phyloP scores from a whole-genome alignment of 805 yeast genomes.

The Candida multigemmis region DNA sequence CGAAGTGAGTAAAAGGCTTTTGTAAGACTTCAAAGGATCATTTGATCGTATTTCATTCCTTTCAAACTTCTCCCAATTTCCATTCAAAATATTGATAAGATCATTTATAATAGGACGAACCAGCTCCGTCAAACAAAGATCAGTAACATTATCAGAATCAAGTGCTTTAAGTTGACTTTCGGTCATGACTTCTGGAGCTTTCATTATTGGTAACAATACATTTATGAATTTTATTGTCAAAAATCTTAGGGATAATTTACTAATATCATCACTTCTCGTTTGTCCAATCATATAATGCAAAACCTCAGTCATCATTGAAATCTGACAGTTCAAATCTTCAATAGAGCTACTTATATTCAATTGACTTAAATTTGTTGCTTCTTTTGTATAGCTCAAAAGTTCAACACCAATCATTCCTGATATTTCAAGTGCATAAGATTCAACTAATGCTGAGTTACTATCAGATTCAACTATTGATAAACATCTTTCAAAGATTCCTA shows the following conservation, averaged over 20 bases:
- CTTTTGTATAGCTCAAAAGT: background rate
- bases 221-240: constrained; percentile 7
- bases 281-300: constrained; percentile 7
- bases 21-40: constrained; percentile 8
- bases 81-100: background rate
- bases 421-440: constrained; percentile 47
- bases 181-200: constrained; percentile 1
- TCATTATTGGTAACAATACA: constrained; percentile 2
- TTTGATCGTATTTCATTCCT: background rate
- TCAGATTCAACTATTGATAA: constrained; percentile 30
- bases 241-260: constrained; percentile 6
- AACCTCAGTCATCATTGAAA: background rate
- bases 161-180: constrained; percentile 3
- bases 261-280: constrained; percentile 4
- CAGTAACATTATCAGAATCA: constrained; percentile 4
- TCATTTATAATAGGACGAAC: background rate
- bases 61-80: background rate
- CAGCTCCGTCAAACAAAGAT: background rate
- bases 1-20: constrained; percentile 14
- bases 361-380: background rate
- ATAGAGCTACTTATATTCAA: background rate
- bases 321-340: background rate
- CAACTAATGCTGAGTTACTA: constrained; percentile 32
- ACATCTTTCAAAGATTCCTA: constrained; percentile 34
- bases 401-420: constrained; percentile 48